Evolutionary conservation across 352 stramenopile genomes (phyloP).

Genomic region (Pythium coloratum): DNA sequence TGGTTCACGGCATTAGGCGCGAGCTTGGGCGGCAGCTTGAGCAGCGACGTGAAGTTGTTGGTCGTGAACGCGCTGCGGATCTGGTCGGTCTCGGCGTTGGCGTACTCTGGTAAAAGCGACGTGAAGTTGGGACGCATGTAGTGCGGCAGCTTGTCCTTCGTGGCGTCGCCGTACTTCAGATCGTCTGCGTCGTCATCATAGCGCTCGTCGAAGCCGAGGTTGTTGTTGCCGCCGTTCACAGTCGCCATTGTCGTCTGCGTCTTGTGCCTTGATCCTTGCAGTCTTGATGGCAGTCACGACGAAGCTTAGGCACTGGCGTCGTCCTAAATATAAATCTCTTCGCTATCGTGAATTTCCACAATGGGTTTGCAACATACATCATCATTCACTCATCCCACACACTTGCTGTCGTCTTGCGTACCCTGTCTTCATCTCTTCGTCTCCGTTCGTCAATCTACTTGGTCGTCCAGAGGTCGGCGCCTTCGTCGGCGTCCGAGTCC

Average conservation of each 20-base stretch:
- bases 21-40: constrained; percentile 58
- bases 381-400: background rate
- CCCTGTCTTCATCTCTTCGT: background rate
- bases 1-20: constrained; percentile 61
- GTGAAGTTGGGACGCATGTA: constrained; percentile 87
- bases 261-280: background rate
- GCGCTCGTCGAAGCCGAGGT: background rate
- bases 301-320: background rate
- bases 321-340: constrained; percentile 1
- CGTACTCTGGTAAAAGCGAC: constrained; percentile 77
- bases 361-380: constrained; percentile 1
- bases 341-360: background rate
- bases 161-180: background rate
- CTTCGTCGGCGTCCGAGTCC: constrained; percentile 82
- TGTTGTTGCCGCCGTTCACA: background rate
- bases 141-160: constrained; percentile 38
- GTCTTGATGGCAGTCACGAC: too few species aligned
- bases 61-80: constrained; percentile 75
- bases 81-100: constrained; percentile 71
- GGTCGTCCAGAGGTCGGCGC: constrained; percentile 74
- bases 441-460: constrained; percentile 39
- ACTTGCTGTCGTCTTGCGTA: background rate
- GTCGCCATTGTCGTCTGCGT: background rate
- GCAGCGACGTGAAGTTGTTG: constrained; percentile 66
- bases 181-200: constrained; percentile 6